Conservation (phyloP, 768 basidiomycete species). For the Leccinum ochraceum region DNA sequence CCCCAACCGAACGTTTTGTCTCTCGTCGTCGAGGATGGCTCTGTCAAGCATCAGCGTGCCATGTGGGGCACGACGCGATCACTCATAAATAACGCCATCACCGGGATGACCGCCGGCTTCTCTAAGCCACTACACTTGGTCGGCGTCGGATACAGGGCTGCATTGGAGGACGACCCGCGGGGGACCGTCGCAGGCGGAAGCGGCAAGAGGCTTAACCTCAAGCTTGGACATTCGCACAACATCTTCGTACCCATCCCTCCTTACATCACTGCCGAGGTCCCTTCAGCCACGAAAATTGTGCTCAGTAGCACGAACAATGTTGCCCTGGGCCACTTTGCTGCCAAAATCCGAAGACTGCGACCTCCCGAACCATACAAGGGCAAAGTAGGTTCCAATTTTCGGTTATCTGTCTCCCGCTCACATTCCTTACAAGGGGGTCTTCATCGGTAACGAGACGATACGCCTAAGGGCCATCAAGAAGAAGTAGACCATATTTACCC, state of each 20-base stretch:
- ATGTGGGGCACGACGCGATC: conserved; percentile 97
- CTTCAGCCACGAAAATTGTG: conserved; percentile 80
- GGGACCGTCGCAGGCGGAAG: conserved; percentile 56
- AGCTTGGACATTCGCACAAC: conserved; percentile 89
- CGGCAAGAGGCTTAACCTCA: conserved; percentile 79
- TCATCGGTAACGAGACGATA: conserved; percentile 91
- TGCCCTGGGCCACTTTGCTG: conserved; percentile 82
- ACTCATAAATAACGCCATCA: conserved; percentile 85
- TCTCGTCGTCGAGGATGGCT: conserved; percentile 55
- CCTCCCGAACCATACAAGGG: conserved; percentile 98
- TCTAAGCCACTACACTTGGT: conserved; percentile 83
- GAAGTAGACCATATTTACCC: conserved; percentile 60
- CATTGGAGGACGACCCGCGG: conserved; percentile 78
- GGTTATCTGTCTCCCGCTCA: conserved; percentile 1
- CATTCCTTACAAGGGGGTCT: conserved; percentile 67
- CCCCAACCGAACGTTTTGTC: conserved; percentile 35
- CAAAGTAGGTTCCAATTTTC: conserved; percentile 63
- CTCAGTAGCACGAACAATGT: conserved; percentile 89
- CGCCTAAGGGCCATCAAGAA: conserved; percentile 92
- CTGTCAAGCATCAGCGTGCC: conserved; percentile 74
- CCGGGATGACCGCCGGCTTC: conserved; percentile 89
- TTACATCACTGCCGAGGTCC: conserved; percentile 79
- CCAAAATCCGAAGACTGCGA: conserved; percentile 78
- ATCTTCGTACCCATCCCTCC: conserved; percentile 81
- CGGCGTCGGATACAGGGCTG: conserved; percentile 92